Evolutionary conservation across 257 asterid genomes (phyloP).

Genomic region (Echium plantagineum): DNA sequence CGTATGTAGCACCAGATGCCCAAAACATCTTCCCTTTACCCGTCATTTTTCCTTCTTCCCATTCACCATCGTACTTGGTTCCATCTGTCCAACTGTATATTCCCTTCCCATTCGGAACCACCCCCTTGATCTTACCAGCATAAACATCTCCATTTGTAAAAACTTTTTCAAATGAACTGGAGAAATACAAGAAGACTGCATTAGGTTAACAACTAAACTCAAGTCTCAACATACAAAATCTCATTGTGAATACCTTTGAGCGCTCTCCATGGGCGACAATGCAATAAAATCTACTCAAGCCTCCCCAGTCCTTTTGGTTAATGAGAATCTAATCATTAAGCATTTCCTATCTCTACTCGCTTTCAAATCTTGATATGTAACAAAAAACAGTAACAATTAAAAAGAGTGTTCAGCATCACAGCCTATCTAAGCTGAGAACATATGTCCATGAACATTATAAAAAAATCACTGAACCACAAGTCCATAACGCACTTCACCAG

Average conservation of each 20-base stretch:
- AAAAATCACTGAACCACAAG: too few relatives aligned
- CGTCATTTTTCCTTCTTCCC: constrained; percentile 88
- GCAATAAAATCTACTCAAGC: not conserved
- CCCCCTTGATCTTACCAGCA: constrained; percentile 42
- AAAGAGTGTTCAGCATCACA: too few relatives aligned
- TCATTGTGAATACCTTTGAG: not conserved
- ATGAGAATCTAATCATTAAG: too few relatives aligned
- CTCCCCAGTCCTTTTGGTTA: too few relatives aligned
- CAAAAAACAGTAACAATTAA: too few relatives aligned
- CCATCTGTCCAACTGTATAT: constrained; percentile 80
- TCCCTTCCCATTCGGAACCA: constrained; percentile 69
- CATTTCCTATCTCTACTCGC: too few relatives aligned
- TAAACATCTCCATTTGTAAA: constrained; percentile 73
- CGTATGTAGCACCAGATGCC: constrained; percentile 70
- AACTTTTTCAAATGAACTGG: constrained; percentile 41
- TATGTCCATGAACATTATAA: too few relatives aligned
- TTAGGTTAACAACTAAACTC: not conserved
- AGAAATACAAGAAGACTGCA: constrained; percentile 7
- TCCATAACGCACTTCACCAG: too few relatives aligned
- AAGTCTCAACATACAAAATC: not conserved
- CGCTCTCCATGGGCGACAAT: not conserved
- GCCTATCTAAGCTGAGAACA: too few relatives aligned
- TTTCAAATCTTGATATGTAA: too few relatives aligned
- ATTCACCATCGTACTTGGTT: constrained; percentile 75
- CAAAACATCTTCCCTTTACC: constrained; percentile 81